phyloP scores from a whole-genome alignment of 2,329 filamentous ascomycete genomes.

The Apiospora marii region DNA sequence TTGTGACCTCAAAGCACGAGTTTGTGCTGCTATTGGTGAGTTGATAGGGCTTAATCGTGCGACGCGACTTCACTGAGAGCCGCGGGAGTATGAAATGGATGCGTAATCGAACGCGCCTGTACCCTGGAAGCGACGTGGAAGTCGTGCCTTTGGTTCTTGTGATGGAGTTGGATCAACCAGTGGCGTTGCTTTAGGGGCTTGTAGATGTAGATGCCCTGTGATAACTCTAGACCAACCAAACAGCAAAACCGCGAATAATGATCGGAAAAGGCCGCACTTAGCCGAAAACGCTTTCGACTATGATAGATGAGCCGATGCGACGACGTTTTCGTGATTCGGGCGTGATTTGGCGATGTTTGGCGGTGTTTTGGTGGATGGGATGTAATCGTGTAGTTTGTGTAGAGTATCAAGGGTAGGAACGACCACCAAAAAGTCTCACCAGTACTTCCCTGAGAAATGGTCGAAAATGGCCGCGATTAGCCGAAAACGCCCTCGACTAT shows the following conservation, averaged over 20 bases:
- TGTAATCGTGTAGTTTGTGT: too few relatives aligned
- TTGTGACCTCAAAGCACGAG: not conserved
- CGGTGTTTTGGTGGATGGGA: not conserved
- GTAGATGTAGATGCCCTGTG: not conserved
- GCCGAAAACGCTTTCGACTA: not conserved
- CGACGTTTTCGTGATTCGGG: not conserved
- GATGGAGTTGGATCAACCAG: not conserved
- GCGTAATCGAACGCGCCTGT: too few relatives aligned
- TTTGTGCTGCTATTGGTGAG: not conserved
- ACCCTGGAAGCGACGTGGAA: not conserved
- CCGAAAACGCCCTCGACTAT: not conserved
- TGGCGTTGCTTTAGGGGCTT: not conserved
- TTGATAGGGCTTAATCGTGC: not conserved
- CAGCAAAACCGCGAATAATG: not conserved
- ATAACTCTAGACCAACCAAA: not conserved
- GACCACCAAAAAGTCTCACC: too few relatives aligned
- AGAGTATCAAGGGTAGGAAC: too few relatives aligned
- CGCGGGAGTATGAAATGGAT: not conserved
- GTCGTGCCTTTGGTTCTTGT: not conserved
- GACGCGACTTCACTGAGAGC: not conserved
- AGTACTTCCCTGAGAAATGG: too few relatives aligned
- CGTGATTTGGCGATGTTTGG: not conserved
- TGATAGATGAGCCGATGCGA: not conserved
- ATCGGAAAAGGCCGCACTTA: not conserved
- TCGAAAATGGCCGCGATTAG: not conserved